Conservation (phyloP, 2,329 filamentous ascomycete genomes). For the Magnaporthiopsis incrustans region DNA sequence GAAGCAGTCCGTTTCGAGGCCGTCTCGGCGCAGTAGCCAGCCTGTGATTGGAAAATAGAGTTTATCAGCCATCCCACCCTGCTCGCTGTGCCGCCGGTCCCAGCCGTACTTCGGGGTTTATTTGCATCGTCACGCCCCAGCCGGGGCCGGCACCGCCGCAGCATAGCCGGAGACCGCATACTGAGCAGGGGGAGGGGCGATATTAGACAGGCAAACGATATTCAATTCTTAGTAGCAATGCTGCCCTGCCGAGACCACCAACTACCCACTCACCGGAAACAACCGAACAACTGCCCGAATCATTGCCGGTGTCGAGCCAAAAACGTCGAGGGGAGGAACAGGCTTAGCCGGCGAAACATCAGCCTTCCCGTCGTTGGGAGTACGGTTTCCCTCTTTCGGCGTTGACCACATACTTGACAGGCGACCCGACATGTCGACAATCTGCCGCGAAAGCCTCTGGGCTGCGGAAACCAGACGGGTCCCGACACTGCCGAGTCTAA, state of each 20-base stretch:
- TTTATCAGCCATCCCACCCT: no score
- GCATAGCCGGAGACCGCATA: background rate
- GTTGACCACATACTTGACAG: background rate
- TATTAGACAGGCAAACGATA: background rate
- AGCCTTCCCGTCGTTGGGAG: background rate
- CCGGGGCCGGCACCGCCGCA: no score
- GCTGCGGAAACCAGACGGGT: background rate
- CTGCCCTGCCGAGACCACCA: background rate
- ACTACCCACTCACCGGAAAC: background rate
- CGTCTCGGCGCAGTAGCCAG: no score
- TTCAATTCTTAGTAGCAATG: background rate
- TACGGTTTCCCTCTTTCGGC: background rate
- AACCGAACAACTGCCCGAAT: background rate
- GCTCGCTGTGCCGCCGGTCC: background rate
- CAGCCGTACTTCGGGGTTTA: background rate
- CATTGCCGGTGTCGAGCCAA: background rate
- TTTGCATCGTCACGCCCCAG: background rate
- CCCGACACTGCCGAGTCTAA: no score
- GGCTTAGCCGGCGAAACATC: background rate
- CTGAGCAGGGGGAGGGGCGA: background rate
- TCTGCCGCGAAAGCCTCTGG: background rate
- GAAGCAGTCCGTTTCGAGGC: background rate
- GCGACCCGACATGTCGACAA: background rate
- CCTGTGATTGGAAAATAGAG: background rate
- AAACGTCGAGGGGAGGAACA: background rate